These are phyloP conservation scores for Pseudonectria foliicola DNA, from an alignment of 2,329 filamentous ascomycete genomes.

Conservation along the genomic window DNA sequence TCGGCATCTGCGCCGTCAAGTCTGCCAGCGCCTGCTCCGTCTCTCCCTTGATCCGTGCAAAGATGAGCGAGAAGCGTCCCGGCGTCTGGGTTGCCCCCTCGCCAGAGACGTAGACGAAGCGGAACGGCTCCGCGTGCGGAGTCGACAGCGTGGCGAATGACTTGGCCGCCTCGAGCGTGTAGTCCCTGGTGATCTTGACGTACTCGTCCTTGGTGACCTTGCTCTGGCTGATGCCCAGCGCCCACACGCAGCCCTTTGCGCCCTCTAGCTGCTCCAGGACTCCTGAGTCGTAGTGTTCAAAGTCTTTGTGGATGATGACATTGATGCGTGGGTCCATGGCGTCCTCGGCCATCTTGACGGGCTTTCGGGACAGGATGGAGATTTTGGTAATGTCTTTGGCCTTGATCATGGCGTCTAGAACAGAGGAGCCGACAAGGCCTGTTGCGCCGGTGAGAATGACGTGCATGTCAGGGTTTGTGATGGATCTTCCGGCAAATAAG, in stretches of 20 bases:
- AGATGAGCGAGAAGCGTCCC: slow-evolving; percentile 47
- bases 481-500: too few relatives aligned
- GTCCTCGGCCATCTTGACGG: slow-evolving; percentile 55
- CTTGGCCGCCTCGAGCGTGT: slow-evolving; percentile 54
- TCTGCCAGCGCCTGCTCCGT: slow-evolving; percentile 53
- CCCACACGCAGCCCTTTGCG: slow-evolving; percentile 67
- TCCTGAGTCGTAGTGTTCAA: slow-evolving; percentile 48
- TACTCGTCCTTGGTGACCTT: slow-evolving; percentile 59
- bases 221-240: slow-evolving; percentile 57
- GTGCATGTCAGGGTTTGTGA: slow-evolving; percentile 47
- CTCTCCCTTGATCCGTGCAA: slow-evolving; percentile 59
- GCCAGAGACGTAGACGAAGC: slow-evolving; percentile 66
- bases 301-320: slow-evolving; percentile 64
- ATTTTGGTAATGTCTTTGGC: slow-evolving; percentile 51
- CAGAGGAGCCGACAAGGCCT: slow-evolving; percentile 55
- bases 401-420: slow-evolving; percentile 55
- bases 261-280: slow-evolving; percentile 54
- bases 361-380: slow-evolving; percentile 59
- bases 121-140: slow-evolving; percentile 44
- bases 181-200: slow-evolving; percentile 60
- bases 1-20: slow-evolving; percentile 36
- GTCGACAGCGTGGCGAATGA: slow-evolving; percentile 46
- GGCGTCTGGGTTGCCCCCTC: slow-evolving; percentile 52
- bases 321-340: slow-evolving; percentile 51
- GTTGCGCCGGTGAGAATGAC: slow-evolving; percentile 64